Base-by-base conservation (phyloP, 176 grass and related monocot genomes). In the Metroxylon sagu region DNA sequence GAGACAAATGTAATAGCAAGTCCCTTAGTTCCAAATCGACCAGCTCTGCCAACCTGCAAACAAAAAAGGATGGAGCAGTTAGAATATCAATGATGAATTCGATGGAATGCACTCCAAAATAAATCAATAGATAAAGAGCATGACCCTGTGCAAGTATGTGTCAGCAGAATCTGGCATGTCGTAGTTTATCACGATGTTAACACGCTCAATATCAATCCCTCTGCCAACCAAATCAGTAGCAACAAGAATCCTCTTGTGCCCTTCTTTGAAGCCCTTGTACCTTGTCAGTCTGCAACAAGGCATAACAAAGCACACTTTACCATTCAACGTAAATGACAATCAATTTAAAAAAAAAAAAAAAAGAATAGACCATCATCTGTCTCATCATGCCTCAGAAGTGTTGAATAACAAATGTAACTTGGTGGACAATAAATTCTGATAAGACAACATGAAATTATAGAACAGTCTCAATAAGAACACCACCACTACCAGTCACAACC, bases 231-330 rank as follows among this genome's bases (percentile, higher is more conserved):
- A 70, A 85, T 98, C 94, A 0, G 94, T 98, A 43, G 94, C 94
- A 55, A 89, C 94, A 29, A 98, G 82, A 66, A 98, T 98, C 26
- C 94, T 88, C 71, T 98, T 98, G 71, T 89, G 94, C 4, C 94
- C 94, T 83, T 98, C 94, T 79, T 98, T 98, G 68, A 98, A 98
- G 58, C 80, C 88, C 67, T 98, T 98, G 77, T 98, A 98, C 29
- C 80, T 79, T 0, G 82, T 98, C 30, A 98, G 60, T 79, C 91
- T 96, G 57, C 17, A 7, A 79, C 50, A 72, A 2, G 12, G 10
- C 35, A 35, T 69, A 67, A 71, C 71, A 79, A 85, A 43, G 2
- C 0, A 6, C 35, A 43, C 35, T 12, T 8, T 43, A 43, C 35
- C 21, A 23, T 23, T 23, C 21, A 23, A 43, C 3, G 35, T 14